A percentile compares a stretch with the other conserved stretches of the same genome.
phyloP scores from a whole-genome alignment of 257 asterid genomes.

The Solanum boliviense region DNA sequence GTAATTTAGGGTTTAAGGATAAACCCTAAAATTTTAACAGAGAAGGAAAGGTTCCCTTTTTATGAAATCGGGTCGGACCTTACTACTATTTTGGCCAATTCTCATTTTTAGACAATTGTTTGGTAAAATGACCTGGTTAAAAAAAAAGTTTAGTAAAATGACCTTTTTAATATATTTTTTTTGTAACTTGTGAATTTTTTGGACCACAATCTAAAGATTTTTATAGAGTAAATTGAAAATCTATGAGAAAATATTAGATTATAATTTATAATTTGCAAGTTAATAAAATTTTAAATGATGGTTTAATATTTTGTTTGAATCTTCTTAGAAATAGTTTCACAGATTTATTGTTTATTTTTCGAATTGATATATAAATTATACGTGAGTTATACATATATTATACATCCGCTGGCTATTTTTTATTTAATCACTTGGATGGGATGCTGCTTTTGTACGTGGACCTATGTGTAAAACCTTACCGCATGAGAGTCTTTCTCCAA shows the following conservation, averaged over 20 bases:
- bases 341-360: neutral
- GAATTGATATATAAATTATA: neutral
- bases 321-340: neutral
- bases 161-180: neutral
- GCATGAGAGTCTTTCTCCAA: no score
- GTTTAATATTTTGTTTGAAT: neutral
- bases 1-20: conserved; percentile 23
- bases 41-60: neutral
- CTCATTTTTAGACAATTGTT: neutral
- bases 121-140: neutral
- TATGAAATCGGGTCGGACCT: neutral
- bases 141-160: neutral
- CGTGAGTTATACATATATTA: neutral
- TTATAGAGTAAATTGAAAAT: neutral
- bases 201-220: neutral
- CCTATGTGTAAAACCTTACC: no score
- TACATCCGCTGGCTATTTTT: neutral
- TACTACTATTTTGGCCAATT: neutral
- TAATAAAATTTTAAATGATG: neutral
- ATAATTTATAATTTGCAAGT: neutral
- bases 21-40: neutral
- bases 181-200: neutral
- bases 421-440: accelerated
- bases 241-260: neutral
- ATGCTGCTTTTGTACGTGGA: no score